A percentile compares a stretch with the other conserved stretches of the same genome.
phyloP scores from a whole-genome alignment of 1,139 yeast species.

The Pichia sp. region DNA sequence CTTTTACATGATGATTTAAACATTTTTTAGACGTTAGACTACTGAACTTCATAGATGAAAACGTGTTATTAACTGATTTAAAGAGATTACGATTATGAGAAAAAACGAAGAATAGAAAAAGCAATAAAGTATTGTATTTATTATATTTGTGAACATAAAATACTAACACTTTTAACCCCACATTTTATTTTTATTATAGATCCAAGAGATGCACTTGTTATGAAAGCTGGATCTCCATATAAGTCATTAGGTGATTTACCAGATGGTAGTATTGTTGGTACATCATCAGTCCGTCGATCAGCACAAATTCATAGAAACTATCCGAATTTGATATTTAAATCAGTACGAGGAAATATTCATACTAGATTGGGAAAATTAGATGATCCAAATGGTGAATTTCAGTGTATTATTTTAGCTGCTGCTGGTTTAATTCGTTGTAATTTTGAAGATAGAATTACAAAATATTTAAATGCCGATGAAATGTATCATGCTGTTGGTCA shows the following conservation, averaged over 20 bases:
- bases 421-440: slow-evolving; percentile 82
- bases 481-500: slow-evolving; percentile 98
- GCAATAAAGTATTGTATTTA: not conserved
- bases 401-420: slow-evolving; percentile 81
- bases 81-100: not conserved
- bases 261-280: slow-evolving; percentile 80
- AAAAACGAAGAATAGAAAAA: not conserved
- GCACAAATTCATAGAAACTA: slow-evolving; percentile 61
- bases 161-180: slow-evolving; percentile 11
- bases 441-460: slow-evolving; percentile 63
- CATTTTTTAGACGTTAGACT: slow-evolving; percentile 46
- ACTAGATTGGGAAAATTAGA: slow-evolving; percentile 79
- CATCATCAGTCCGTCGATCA: slow-evolving; percentile 88
- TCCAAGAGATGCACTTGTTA: slow-evolving; percentile 89
- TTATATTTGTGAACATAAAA: not conserved
- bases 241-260: slow-evolving; percentile 68
- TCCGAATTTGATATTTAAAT: slow-evolving; percentile 57
- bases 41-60: slow-evolving; percentile 40
- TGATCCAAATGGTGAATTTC: slow-evolving; percentile 55
- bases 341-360: slow-evolving; percentile 82
- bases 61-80: slow-evolving; percentile 15
- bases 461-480: slow-evolving; percentile 62
- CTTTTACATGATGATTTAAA: slow-evolving; percentile 23
- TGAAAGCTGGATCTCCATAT: slow-evolving; percentile 62
- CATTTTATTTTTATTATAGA: slow-evolving; percentile 33